Evolutionary conservation across 2,329 filamentous ascomycete species (phyloP).

Genomic region (Exophiala sp.): DNA sequence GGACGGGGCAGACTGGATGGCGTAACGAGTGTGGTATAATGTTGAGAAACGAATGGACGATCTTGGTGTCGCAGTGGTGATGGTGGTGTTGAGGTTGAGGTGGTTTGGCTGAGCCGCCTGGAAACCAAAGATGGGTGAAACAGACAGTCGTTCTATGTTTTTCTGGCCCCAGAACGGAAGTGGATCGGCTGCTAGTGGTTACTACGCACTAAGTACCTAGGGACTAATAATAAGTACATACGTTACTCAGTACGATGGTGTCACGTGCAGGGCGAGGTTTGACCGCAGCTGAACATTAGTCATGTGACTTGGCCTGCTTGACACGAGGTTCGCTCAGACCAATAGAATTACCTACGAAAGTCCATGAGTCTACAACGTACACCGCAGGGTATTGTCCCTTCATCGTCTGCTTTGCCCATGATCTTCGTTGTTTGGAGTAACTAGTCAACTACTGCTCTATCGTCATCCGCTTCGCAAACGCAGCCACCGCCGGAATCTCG

Average conservation of each 20-base stretch:
- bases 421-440: not conserved
- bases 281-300: not conserved
- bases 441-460: not conserved
- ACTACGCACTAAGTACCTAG: too few species aligned
- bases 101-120: not conserved
- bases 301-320: not conserved
- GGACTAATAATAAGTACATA: too few species aligned
- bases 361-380: not conserved
- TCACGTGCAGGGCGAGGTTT: not conserved
- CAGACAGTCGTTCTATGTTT: not conserved
- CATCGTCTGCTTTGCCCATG: not conserved
- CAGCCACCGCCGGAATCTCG: not conserved
- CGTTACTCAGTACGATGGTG: not conserved
- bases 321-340: too few species aligned
- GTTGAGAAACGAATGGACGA: not conserved
- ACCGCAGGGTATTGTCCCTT: not conserved
- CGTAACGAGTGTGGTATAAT: not conserved
- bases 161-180: not conserved
- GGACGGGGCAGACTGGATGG: not conserved
- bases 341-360: slow-evolving; percentile 1
- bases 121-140: too few species aligned
- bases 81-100: not conserved
- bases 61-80: too few species aligned
- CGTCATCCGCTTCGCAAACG: not conserved
- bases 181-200: not conserved